phyloP scores from a whole-genome alignment of 257 asterid species.

The Solanum clarkiae region DNA sequence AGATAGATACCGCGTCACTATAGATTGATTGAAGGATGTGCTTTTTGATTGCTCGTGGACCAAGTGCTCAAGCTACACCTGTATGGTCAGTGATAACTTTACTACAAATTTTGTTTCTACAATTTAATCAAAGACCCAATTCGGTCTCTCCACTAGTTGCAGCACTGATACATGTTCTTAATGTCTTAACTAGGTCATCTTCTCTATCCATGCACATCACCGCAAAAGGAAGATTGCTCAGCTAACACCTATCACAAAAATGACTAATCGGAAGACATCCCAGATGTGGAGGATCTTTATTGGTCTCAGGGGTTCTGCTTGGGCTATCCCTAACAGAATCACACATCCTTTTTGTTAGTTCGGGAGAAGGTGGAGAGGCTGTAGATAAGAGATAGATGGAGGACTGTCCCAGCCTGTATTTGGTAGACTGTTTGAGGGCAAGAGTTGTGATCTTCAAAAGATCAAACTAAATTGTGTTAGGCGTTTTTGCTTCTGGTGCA shows the following conservation, averaged over 20 bases:
- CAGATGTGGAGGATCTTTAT: too few species aligned
- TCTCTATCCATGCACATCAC: not conserved
- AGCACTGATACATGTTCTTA: not conserved
- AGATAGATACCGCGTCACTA: not conserved
- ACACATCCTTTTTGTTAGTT: too few species aligned
- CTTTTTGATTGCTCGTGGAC: not conserved
- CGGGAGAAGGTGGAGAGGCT: too few species aligned
- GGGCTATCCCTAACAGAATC: too few species aligned
- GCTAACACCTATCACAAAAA: not conserved
- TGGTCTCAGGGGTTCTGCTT: too few species aligned
- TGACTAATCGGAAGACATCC: not conserved
- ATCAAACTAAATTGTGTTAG: too few species aligned
- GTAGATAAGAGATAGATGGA: too few species aligned
- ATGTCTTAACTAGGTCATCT: not conserved
- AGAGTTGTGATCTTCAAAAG: too few species aligned
- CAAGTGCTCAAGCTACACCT: not conserved
- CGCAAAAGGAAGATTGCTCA: not conserved
- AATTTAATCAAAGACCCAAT: not conserved
- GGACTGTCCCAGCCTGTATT: too few species aligned
- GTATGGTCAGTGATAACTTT: not conserved
- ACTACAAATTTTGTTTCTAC: not conserved
- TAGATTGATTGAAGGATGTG: not conserved
- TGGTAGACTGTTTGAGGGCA: too few species aligned
- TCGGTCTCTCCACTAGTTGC: not conserved
- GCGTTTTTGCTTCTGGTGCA: too few species aligned